These are phyloP conservation scores for Hyphodiscus sp. DNA, from an alignment of 2,329 filamentous ascomycete species.

Conservation along the genomic window DNA sequence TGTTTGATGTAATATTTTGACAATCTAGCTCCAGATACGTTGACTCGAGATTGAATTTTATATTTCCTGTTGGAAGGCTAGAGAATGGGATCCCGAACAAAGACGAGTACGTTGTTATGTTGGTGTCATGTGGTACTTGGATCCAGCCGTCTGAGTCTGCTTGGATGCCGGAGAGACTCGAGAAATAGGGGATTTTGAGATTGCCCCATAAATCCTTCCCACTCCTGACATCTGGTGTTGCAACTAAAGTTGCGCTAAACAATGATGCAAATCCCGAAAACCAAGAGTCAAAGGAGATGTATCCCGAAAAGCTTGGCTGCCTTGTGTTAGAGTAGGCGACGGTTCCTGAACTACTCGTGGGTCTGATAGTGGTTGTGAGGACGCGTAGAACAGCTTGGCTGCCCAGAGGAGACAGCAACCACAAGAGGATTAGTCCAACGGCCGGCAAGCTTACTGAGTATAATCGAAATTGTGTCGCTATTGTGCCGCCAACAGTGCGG, in stretches of 20 bases:
- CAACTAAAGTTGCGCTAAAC: slow-evolving; percentile 15
- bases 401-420: slow-evolving; percentile 15
- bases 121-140: slow-evolving; percentile 5
- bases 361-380: slow-evolving; percentile 3
- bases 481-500: slow-evolving; percentile 10
- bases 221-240: slow-evolving; percentile 12
- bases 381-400: slow-evolving; percentile 14
- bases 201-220: slow-evolving; percentile 18
- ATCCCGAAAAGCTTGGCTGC: slow-evolving; percentile 14
- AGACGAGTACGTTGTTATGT: slow-evolving; percentile 11
- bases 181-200: slow-evolving; percentile 19
- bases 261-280: slow-evolving; percentile 16
- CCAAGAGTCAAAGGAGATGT: slow-evolving; percentile 10
- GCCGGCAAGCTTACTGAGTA: slow-evolving; percentile 5
- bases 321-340: slow-evolving; percentile 12
- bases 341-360: not conserved
- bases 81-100: slow-evolving; percentile 18
- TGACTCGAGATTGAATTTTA: slow-evolving; percentile 17
- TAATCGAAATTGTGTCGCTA: slow-evolving; percentile 12
- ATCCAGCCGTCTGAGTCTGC: slow-evolving; percentile 16
- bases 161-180: slow-evolving; percentile 9
- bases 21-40: slow-evolving; percentile 18
- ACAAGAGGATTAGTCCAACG: slow-evolving; percentile 10
- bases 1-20: slow-evolving; percentile 10
- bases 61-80: slow-evolving; percentile 9